Evolutionary conservation across 1,284 basidiomycete genomes (phyloP), one percentile per base, ranked within the genome.

Genomic region (Ustilago cynodontis): DNA sequence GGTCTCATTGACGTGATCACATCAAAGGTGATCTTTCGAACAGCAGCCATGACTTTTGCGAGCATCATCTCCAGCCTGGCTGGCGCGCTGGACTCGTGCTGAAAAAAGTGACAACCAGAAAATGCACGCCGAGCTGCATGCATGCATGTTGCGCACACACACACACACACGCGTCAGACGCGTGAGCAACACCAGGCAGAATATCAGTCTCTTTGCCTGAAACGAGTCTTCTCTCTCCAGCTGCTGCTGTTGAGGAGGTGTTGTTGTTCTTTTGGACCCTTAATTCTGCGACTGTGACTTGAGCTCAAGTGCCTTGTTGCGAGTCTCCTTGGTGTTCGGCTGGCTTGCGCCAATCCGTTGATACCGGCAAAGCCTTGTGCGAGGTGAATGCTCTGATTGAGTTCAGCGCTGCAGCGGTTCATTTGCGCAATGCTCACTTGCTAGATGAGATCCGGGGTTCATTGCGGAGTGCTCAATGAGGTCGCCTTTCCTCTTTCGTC

Each of bases 61-160:
- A 33, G 31, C 31, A 33, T 6, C 31, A 33, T 6, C 11, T n/a
- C n/a, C n/a, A n/a, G n/a, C n/a, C n/a, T n/a, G n/a, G n/a, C n/a
- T n/a, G n/a, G n/a, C n/a, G n/a, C n/a, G n/a, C n/a, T n/a, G n/a
- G n/a, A n/a, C 43, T 45, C 22, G n/a, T 45, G 43, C 22, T 45
- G 43, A 26, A 54, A 47, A 33, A 16, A n/a, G 9, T 10, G 26
- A 29, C 11, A 24, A 37, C 35, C 35, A 29, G 45, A 51, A 54
- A 41, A 43, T 69, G 66, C 60, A 69, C 60, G 66, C 60, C 66
- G 60, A 69, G 56, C 56, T 47, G 60, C 66, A 69, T 63, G 28
- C 39, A 29, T 55, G 60, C 31, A 33, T 3, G 33, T n/a, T 14
- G 26, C n/a, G 20, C 3, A 6, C 8, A 18, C 16, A 8, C 18